A percentile compares a stretch with the other conserved stretches of the same genome.
These are phyloP conservation scores for Cyberlindnera veronae DNA, from an alignment of 805 yeast species.

Conservation along the genomic window DNA sequence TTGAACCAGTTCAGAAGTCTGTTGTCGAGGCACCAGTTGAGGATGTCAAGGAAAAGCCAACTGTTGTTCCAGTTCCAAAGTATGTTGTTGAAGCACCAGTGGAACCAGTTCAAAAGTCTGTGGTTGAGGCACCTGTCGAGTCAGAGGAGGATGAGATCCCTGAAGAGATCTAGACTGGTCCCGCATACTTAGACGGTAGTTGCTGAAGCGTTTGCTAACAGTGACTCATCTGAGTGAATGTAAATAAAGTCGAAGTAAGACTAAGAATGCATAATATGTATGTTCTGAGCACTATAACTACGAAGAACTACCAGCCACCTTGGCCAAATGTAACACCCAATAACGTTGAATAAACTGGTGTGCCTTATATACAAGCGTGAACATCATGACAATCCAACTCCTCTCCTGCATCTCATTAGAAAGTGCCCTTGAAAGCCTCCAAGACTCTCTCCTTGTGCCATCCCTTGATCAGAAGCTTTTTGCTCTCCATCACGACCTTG, in stretches of 20 bases:
- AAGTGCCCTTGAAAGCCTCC: conserved; percentile 17
- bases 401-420: conserved; percentile 7
- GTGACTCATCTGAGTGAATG: too few relatives aligned
- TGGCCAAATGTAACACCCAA: too few relatives aligned
- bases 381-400: neutral
- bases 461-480: conserved; percentile 37
- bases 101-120: neutral
- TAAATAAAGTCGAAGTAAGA: too few relatives aligned
- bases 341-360: too few relatives aligned
- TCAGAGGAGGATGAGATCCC: too few relatives aligned
- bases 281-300: too few relatives aligned
- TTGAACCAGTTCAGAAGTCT: neutral
- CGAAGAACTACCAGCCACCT: too few relatives aligned
- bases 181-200: too few relatives aligned
- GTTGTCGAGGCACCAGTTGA: neutral
- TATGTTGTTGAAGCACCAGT: neutral
- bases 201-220: too few relatives aligned
- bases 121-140: neutral
- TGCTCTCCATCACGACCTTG: conserved; percentile 46
- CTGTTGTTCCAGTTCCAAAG: neutral
- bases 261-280: too few relatives aligned
- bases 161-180: too few relatives aligned
- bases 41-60: neutral
- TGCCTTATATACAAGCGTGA: neutral
- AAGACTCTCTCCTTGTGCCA: conserved; percentile 20